Conservation (phyloP, 1,284 basidiomycete species). For the Naganishia albida region DNA sequence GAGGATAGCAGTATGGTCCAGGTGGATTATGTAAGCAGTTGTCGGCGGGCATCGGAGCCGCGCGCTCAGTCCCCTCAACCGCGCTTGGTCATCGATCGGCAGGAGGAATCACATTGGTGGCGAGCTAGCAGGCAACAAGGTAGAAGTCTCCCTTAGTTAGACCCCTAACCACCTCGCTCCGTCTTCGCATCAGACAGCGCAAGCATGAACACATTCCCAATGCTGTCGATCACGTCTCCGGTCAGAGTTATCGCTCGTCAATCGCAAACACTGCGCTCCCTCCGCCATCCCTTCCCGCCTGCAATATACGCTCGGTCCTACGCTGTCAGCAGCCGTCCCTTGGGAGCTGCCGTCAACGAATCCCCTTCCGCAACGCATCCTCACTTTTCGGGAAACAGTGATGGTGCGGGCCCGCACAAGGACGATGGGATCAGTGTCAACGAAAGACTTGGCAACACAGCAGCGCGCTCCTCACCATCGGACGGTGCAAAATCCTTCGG, state of each 20-base stretch:
- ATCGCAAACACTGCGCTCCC: not conserved
- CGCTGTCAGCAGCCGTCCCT: not conserved
- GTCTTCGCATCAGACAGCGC: no score
- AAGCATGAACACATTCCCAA: no score
- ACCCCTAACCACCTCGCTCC: no score
- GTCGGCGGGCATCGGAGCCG: no score
- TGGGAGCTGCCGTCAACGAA: conserved; percentile 14
- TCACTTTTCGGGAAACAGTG: not conserved
- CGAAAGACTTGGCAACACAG: not conserved
- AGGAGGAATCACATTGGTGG: no score
- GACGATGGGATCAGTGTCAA: conserved; percentile 7
- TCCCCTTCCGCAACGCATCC: conserved; percentile 20
- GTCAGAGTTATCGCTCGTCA: not conserved
- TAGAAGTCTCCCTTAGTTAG: no score
- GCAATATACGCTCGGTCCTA: not conserved
- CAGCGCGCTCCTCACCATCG: not conserved
- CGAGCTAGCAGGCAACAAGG: no score
- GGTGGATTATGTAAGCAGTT: no score
- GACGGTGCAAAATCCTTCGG: conserved; percentile 58
- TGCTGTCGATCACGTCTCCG: not conserved
- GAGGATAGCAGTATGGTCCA: no score
- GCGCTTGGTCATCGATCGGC: conserved; percentile 3
- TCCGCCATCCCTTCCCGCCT: not conserved
- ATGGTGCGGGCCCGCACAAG: not conserved
- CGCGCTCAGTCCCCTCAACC: no score